Base-by-base conservation (phyloP, 495 filamentous ascomycete species). In the Neurospora sp. region DNA sequence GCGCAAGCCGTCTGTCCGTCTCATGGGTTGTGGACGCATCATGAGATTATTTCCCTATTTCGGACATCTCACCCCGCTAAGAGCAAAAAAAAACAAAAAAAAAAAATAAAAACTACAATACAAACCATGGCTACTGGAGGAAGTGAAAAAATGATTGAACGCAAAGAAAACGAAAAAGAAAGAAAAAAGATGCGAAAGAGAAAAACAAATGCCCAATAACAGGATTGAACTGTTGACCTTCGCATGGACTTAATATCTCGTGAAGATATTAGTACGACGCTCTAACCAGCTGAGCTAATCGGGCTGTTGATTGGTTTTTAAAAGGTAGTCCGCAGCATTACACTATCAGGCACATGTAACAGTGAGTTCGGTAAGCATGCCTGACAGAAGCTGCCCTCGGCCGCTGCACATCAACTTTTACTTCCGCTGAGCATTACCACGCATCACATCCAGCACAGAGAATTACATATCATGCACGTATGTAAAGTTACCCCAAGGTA, bases 221-320 rank as follows among this genome's bases (percentile, higher is more conserved):
- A 54, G 45, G 45, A 54, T 54, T 54, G 45, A 54, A 54, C 45
- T 54, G 45, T 54, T 54, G 45, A 54, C 45, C 45, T 54, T 54
- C 45, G 45, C 45, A 54, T 54, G 9, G 3, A 54, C 45, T 54
- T 24, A 10, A 54, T 54, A 54, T 54, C 45, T n/a, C n/a, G n/a
- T n/a, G n/a, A n/a, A n/a, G 2, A 54, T 54, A 54, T 54, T 54
- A 54, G 45, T 54, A 54, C 45, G 48, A 59, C 54, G 54, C 54
- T 66, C 54, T 66, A 66, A 66, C 54, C 54, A 66, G 54, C 54
- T 66, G 54, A 66, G 54, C 54, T 66, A 66, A 66, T 66, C 54
- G 54, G 54, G 54, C 54, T 66, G 3, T 4, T 66, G 6, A 66
- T 66, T 66, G 28, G 54, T n/a, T n/a, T n/a, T n/a, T n/a, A n/a